Evolutionary conservation across 148 eudicot genomes (phyloP), one percentile per base, ranked within the genome.

Genomic region (Rhododendron simsii): DNA sequence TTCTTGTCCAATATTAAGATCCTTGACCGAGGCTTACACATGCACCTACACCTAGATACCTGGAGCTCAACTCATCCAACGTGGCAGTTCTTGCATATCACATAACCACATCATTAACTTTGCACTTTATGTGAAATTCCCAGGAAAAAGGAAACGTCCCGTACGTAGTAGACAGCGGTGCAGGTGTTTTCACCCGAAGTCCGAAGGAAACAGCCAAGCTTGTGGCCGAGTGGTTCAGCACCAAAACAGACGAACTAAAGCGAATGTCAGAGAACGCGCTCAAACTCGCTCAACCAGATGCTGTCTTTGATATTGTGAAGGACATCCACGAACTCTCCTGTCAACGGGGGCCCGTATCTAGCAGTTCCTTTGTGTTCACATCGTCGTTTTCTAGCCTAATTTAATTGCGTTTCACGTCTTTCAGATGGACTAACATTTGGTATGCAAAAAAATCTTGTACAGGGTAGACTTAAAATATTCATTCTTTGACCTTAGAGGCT

Each of bases 111-210:
- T 74, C 44, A 8, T 12, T 55, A 23, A 75, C 41, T 30, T 80
- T 77, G 23, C 73, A 11, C 51, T 77, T 39, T 14, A n/a, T 76
- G 41, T 85, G 47, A 8, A 21, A 63, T 84, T 75, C 37, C 33
- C 90, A 97, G 98, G 99, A 97, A 85, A 94, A 97, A 86, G 99
- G 99, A 44, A 97, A 97, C 57, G 99, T 97, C 57, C 98, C 99
- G 0, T 97, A 93, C 2, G 99, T 97, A 67, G 99, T 97, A 8
- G 94, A 95, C 48, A 97, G 91, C 71, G 99, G 99, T 47, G 98
- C 99, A 0, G 99, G 99, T 21, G 96, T 97, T 1, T 97, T 97
- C 92, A 95, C 95, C 2, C 90, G 98, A 61, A 94, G 96, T 81
- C 93, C 99, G 3, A 92, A 93, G 78, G 98, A 94, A 85, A 95